Evolutionary conservation across 495 filamentous ascomycete genomes (phyloP), one percentile per base, ranked within the genome.

Genomic region (Neurospora terricola): DNA sequence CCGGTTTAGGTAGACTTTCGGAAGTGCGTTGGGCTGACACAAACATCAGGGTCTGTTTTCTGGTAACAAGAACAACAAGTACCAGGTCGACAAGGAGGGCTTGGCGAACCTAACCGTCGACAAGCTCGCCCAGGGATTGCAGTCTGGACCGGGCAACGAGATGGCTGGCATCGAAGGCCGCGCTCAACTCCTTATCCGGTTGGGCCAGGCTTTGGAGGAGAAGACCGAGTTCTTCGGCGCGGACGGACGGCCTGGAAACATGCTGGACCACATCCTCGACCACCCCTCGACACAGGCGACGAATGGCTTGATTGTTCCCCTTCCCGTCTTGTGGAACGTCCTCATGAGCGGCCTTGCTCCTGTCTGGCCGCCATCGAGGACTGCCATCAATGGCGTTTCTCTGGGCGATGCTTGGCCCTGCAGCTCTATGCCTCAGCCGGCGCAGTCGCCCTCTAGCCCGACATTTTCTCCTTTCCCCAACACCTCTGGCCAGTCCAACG

Each of bases 391-490:
- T 78, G 93, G 93, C 6, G 86, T 94, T 38, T 90, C 94, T 0
- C 90, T 99, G 69, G 96, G 96, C 59, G 96, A 99, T 79, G 96
- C 96, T 37, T 99, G 96, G 96, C 91, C 90, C 0, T 97, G 94
- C 80, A 91, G 90, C 40, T 87, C 89, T 68, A 90, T 98, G 87
- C 94, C 94, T 1, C 82, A 81, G 30, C 90, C 88, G 4, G 89
- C 92, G 21, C 91, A 91, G 18, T 78, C 80, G 8, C 79, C 82
- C 4, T 78, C 74, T 72, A 81, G 81, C 45, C 83, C 84, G 30
- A 80, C 79, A 14, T 81, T 86, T 73, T 85, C 83, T 2, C 83
- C 83, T 3, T 86, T 86, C 75, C 83, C 84, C 69, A 84, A 82
- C 73, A 80, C 80, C 11, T 77, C 77, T 40, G 75, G 75, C 71